Conservation (phyloP, 305 asterid species). For the Rubia occidens region DNA sequence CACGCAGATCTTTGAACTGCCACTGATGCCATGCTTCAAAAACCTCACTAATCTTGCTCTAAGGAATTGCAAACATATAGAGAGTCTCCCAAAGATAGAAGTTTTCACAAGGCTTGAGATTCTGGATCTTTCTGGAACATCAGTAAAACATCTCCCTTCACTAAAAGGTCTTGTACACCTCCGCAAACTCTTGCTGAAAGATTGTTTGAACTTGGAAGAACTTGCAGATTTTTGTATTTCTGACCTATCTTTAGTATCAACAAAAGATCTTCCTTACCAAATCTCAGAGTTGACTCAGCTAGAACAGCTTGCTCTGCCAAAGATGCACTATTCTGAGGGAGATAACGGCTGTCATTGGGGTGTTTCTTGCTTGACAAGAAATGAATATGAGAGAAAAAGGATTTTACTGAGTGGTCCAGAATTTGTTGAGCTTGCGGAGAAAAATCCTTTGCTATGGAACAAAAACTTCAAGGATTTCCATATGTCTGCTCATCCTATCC, state of each 20-base stretch:
- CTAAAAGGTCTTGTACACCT: background rate
- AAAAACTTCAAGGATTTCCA: slow-evolving; percentile 10
- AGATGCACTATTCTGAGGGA: background rate
- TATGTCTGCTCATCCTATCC: slow-evolving; percentile 7
- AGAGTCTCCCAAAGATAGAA: background rate
- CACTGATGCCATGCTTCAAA: slow-evolving; percentile 22
- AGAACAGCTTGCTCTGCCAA: slow-evolving; percentile 13
- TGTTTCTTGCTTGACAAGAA: background rate
- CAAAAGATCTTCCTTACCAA: slow-evolving; percentile 1
- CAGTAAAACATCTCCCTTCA: background rate
- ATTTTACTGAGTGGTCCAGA: slow-evolving; percentile 4
- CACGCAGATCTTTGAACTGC: slow-evolving; percentile 16
- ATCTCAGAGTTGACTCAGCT: slow-evolving; percentile 10
- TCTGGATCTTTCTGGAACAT: slow-evolving; percentile 17
- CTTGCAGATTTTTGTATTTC: background rate
- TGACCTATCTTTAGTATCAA: background rate
- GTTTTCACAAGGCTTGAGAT: slow-evolving; percentile 11
- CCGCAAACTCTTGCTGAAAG: slow-evolving; percentile 1
- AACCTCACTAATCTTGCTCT: slow-evolving; percentile 23
- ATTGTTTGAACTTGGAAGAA: slow-evolving; percentile 7
- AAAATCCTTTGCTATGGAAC: background rate
- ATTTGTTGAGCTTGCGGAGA: slow-evolving; percentile 7
- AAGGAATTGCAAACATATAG: slow-evolving; percentile 17
- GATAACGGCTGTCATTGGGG: slow-evolving; percentile 5
- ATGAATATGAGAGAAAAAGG: background rate